phyloP scores from a whole-genome alignment of 345 rosid species.

The Salix brachista region DNA sequence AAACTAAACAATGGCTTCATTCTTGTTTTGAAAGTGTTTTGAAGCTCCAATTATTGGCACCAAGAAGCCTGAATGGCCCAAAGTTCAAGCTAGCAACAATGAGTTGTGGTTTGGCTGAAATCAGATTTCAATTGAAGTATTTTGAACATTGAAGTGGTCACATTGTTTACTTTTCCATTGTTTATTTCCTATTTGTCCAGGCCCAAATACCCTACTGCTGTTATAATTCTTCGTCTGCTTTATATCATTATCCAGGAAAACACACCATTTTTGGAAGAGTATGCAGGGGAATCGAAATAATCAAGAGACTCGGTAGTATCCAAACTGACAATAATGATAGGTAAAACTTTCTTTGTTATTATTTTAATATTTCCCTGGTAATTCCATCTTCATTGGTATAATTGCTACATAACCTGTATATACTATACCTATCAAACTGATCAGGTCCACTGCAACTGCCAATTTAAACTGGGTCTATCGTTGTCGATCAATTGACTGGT shows the following conservation, averaged over 20 bases:
- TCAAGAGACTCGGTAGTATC: conserved; percentile 92
- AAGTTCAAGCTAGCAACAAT: too few relatives aligned
- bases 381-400: neutral
- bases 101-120: neutral
- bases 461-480: too few relatives aligned
- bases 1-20: neutral
- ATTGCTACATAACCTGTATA: too few relatives aligned
- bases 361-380: neutral
- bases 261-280: conserved; percentile 97
- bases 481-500: too few relatives aligned
- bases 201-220: too few relatives aligned
- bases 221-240: neutral
- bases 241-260: conserved; percentile 45
- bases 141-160: too few relatives aligned
- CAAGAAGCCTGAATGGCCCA: too few relatives aligned
- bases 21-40: neutral
- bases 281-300: conserved; percentile 83
- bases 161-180: too few relatives aligned
- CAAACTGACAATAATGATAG: conserved; percentile 94
- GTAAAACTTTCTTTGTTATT: conserved; percentile 27
- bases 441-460: too few relatives aligned
- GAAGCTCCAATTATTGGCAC: neutral
- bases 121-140: too few relatives aligned
- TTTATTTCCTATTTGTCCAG: too few relatives aligned
- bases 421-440: too few relatives aligned